These are phyloP conservation scores for Tetradesmus obliquus DNA, from an alignment of 139 green algal species.

Conservation along the genomic window DNA sequence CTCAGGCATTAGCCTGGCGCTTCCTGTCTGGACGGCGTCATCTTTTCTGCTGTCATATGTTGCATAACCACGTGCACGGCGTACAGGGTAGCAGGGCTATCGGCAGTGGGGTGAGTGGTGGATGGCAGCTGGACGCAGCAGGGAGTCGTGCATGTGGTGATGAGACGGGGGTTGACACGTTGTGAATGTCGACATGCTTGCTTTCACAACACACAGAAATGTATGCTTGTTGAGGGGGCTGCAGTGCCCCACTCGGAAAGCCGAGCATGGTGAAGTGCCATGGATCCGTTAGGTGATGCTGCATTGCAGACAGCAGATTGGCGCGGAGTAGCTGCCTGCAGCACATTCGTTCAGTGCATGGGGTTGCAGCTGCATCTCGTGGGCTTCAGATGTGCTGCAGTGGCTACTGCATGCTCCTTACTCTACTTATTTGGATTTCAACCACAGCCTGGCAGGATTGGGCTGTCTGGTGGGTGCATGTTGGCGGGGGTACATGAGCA, in stretches of 20 bases:
- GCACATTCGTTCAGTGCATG: neutral
- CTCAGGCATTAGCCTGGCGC: neutral
- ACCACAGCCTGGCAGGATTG: neutral
- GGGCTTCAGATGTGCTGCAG: neutral
- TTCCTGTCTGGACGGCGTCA: neutral
- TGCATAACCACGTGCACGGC: neutral
- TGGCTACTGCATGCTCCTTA: neutral
- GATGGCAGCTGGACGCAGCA: neutral
- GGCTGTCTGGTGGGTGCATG: neutral
- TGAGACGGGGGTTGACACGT: neutral
- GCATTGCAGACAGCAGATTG: neutral
- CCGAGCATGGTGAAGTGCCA: neutral
- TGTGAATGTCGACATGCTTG: neutral
- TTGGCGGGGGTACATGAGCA: neutral
- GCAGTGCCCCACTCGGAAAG: neutral
- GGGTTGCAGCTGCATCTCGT: neutral
- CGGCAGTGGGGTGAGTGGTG: neutral
- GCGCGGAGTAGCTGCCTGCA: neutral
- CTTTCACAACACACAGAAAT: conserved; percentile 5
- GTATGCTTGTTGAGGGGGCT: neutral
- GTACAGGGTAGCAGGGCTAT: neutral
- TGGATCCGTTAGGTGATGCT: neutral
- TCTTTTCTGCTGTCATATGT: neutral
- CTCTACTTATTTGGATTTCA: neutral
- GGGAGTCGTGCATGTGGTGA: neutral